Percentiles rank a stretch among this genome's conserved stretches.
These are phyloP conservation scores for Quercus alba DNA, from an alignment of 306 rosid genomes.

Conservation along the genomic window DNA sequence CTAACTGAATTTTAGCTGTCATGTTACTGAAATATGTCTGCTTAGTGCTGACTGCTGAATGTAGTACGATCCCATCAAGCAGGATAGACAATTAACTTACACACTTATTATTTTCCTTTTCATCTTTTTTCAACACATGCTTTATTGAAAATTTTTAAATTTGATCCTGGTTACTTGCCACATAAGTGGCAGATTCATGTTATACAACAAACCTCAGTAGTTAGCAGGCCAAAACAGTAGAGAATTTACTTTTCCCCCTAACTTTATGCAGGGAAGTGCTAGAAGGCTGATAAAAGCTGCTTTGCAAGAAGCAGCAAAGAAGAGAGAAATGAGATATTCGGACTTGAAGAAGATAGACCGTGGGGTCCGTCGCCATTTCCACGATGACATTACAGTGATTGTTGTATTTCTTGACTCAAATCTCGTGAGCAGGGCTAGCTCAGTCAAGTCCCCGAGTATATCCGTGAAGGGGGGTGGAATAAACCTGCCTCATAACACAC, in stretches of 20 bases:
- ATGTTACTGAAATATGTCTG: not conserved
- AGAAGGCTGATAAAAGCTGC: constrained; percentile 82
- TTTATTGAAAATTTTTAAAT: not conserved
- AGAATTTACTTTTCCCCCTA: not conserved
- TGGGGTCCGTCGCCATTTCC: constrained; percentile 98
- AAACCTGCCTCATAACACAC: constrained; percentile 61
- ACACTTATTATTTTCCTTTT: not conserved
- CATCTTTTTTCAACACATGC: not conserved
- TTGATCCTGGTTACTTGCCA: not conserved
- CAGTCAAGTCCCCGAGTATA: constrained; percentile 53
- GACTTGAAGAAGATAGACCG: constrained; percentile 94
- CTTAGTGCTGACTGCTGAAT: not conserved
- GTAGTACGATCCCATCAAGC: not conserved
- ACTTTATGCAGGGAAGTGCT: constrained; percentile 82
- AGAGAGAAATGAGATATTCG: constrained; percentile 99
- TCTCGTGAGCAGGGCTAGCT: constrained; percentile 68
- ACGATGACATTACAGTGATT: constrained; percentile 92
- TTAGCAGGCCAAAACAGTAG: not conserved
- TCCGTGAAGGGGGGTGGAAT: constrained; percentile 91
- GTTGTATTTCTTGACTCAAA: constrained; percentile 81
- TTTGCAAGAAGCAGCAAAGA: constrained; percentile 86
- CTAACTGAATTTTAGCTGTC: not conserved
- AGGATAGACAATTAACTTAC: not conserved
- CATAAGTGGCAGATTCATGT: not conserved
- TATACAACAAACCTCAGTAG: not conserved